These are phyloP conservation scores for Backusella morwellensis DNA, from an alignment of 192 early-diverging fungal genomes.

Conservation along the genomic window DNA sequence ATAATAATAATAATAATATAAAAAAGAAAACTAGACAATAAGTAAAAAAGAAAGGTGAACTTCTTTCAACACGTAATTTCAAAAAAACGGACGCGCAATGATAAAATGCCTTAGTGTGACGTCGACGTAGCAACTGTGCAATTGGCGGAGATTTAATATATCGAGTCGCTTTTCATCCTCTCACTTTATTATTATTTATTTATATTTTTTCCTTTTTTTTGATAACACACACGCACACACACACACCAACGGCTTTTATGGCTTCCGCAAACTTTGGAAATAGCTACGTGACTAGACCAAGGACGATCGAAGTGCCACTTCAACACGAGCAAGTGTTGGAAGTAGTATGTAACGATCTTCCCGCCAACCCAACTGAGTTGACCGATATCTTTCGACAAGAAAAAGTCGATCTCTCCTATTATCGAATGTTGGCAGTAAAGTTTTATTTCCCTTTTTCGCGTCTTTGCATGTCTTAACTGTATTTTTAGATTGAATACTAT, in stretches of 20 bases:
- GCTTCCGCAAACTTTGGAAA: conserved; percentile 18
- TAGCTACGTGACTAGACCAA: conserved; percentile 22
- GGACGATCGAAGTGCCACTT: conserved; percentile 41
- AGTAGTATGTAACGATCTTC: conserved; percentile 38
- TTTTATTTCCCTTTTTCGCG: too few species aligned
- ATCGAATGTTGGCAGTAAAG: conserved; percentile 34
- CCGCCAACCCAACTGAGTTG: conserved; percentile 32
- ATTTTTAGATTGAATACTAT: conserved; percentile 66
- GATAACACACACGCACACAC: too few species aligned
- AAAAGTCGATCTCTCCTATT: conserved; percentile 31
- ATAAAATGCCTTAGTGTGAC: neutral
- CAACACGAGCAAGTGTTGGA: conserved; percentile 42
- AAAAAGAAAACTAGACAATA: neutral
- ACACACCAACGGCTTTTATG: neutral
- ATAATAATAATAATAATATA: neutral
- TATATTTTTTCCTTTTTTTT: neutral
- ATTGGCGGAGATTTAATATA: neutral
- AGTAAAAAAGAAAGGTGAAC: neutral
- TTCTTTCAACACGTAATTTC: conserved; percentile 5
- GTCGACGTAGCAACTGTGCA: neutral
- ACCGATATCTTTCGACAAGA: conserved; percentile 39
- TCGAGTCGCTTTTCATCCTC: neutral
- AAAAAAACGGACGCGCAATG: conserved; percentile 4
- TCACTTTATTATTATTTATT: neutral
- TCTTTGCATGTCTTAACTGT: neutral